Evolutionary conservation across 345 rosid species (phyloP), one percentile per base, ranked within the genome.

Genomic region (Salix udensis): DNA sequence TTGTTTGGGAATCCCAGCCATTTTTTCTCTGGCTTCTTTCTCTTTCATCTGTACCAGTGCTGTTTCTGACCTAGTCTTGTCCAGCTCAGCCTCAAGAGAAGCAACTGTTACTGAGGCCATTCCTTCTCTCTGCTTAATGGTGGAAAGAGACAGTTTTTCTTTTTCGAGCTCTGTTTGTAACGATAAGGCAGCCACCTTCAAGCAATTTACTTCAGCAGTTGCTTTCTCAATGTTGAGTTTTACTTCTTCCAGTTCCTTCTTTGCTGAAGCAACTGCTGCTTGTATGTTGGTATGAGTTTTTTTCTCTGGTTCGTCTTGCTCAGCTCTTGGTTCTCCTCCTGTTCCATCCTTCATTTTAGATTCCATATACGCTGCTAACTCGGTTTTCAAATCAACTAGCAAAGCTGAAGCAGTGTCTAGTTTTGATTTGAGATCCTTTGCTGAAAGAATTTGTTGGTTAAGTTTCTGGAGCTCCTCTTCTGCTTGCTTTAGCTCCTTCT

Each of bases 201-300:
- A 84, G 86, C 79, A 75, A 55, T 86, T 84, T 68, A 90, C 96
- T 88, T 95, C 98, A 1, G 87, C 80, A 48, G 67, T 86, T 68
- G 94, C 91, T 85, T 89, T 95, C 83, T 89, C 97, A 19, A 93
- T 88, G 80, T 91, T 91, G 52, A 72, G 76, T 79, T 88, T 93
- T 77, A 93, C 94, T 83, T 91, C 92, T 84, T 88, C 91, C 11
- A 95, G 92, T 79, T 93, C 98, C 82, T 86, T 90, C 84, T 86
- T 88, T 10, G 96, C 96, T 50, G 93, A 90, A 84, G 84, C 86
- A 82, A 90, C 84, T 23, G 88, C 89, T 53, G 83, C 87, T 77
- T 87, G 92, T 67, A 88, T 78, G 61, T 89, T 90, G 55, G 79
- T 79, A 66, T 85, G 91, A 72, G 66, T 77, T 77, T 66, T 84